Evolutionary conservation across 768 basidiomycete genomes (phyloP).

Genomic region (Leccinum aurantiacum): DNA sequence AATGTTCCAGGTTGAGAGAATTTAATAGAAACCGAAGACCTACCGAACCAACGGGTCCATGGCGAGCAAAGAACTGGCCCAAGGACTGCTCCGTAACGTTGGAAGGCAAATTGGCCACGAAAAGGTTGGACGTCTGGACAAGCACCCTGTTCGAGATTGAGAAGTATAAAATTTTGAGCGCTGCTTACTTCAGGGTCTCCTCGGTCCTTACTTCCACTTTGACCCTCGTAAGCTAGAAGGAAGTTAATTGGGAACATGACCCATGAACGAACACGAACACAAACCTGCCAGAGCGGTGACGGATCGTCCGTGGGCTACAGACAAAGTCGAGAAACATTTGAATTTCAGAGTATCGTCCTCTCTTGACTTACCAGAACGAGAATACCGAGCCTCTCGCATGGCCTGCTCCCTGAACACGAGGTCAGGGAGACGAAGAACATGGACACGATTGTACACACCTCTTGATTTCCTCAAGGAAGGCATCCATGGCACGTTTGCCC

Average conservation of each 20-base stretch:
- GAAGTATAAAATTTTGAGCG: not conserved
- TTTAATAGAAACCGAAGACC: slow-evolving; percentile 24
- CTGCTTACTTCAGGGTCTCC: slow-evolving; percentile 78
- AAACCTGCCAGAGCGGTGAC: slow-evolving; percentile 88
- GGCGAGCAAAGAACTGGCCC: slow-evolving; percentile 88
- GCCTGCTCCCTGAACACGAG: slow-evolving; percentile 78
- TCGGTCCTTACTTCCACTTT: slow-evolving; percentile 85
- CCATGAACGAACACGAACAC: slow-evolving; percentile 22
- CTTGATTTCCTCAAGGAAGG: slow-evolving; percentile 96
- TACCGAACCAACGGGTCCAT: slow-evolving; percentile 92
- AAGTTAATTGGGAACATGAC: slow-evolving; percentile 5
- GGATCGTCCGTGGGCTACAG: slow-evolving; percentile 64
- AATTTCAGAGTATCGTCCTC: not conserved
- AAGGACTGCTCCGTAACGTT: slow-evolving; percentile 84
- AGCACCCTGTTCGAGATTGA: slow-evolving; percentile 4
- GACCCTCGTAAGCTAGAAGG: slow-evolving; percentile 75
- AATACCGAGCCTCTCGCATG: slow-evolving; percentile 81
- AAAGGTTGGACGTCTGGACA: slow-evolving; percentile 86
- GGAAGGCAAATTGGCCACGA: slow-evolving; percentile 89
- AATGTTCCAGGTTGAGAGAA: not conserved
- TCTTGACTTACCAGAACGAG: slow-evolving; percentile 54
- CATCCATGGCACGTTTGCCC: slow-evolving; percentile 95
- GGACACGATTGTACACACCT: slow-evolving; percentile 45
- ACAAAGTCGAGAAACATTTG: not conserved
- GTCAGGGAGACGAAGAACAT: slow-evolving; percentile 5